Evolutionary conservation across 2,329 filamentous ascomycete species (phyloP).

Genomic region (Trichoderma hamatum): DNA sequence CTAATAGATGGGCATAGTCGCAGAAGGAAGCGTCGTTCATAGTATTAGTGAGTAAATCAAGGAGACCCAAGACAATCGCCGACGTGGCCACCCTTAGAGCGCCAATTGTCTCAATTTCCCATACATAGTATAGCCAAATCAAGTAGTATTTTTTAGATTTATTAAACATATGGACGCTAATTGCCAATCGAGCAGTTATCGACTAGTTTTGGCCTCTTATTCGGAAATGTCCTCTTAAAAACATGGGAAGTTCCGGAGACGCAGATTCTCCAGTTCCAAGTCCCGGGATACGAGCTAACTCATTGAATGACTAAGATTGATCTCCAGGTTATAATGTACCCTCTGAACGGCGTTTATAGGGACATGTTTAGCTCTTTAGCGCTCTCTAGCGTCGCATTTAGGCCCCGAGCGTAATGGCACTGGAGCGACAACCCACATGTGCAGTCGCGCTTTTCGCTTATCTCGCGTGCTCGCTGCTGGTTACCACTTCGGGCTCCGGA

Average conservation of each 20-base stretch:
- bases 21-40: background rate
- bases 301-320: no score
- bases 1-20: background rate
- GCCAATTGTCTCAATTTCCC: background rate
- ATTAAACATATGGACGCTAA: no score
- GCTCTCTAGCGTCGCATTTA: background rate
- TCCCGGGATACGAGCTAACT: background rate
- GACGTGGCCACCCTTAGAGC: background rate
- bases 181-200: background rate
- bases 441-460: conserved; percentile 9
- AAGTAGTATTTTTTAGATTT: background rate
- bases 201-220: background rate
- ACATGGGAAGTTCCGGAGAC: background rate
- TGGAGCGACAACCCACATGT: background rate
- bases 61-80: background rate
- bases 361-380: background rate
- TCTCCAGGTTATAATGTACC: background rate
- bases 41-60: background rate
- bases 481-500: background rate
- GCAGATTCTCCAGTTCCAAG: background rate
- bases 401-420: background rate
- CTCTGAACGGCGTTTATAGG: background rate
- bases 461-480: background rate
- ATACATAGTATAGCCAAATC: background rate
- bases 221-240: background rate